A percentile compares a stretch with the other conserved stretches of the same genome.
Evolutionary conservation across 2,329 filamentous ascomycete species (phyloP).

Genomic region (Hortaea sp.): DNA sequence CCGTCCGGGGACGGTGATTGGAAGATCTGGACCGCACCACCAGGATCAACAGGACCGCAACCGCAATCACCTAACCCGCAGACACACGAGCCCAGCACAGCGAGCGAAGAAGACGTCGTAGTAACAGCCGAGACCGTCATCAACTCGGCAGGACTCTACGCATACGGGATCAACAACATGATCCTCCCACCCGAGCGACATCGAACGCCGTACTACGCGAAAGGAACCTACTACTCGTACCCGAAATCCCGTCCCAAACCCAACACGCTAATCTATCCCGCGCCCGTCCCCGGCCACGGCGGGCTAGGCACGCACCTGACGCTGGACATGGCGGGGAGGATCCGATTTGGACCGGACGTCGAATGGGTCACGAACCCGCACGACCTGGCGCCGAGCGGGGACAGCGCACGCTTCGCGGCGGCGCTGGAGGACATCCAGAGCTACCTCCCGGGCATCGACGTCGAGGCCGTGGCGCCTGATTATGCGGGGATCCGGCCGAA

Average conservation of each 20-base stretch:
- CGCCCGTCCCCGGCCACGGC: conserved; percentile 67
- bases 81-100: conserved; percentile 21
- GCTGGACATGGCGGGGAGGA: conserved; percentile 70
- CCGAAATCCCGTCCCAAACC: conserved; percentile 53
- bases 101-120: conserved; percentile 32
- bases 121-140: conserved; percentile 69
- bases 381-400: conserved; percentile 55
- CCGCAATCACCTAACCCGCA: conserved; percentile 15
- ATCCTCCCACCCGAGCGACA: conserved; percentile 52
- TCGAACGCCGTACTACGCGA: conserved; percentile 66
- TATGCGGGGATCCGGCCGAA: conserved; percentile 93
- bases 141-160: conserved; percentile 76
- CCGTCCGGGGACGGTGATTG: conserved; percentile 53
- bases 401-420: conserved; percentile 48
- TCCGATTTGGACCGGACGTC: conserved; percentile 90
- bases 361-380: conserved; percentile 72
- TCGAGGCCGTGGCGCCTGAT: conserved; percentile 58
- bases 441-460: conserved; percentile 69
- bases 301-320: conserved; percentile 91
- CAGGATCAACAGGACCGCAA: conserved; percentile 9
- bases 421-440: conserved; percentile 65
- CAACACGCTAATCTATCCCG: conserved; percentile 74
- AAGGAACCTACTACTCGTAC: conserved; percentile 94
- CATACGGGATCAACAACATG: conserved; percentile 71
- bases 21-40: conserved; percentile 46